Conservation (phyloP, 1,284 basidiomycete species). For the Ceratorhiza oryzae-sativae region DNA sequence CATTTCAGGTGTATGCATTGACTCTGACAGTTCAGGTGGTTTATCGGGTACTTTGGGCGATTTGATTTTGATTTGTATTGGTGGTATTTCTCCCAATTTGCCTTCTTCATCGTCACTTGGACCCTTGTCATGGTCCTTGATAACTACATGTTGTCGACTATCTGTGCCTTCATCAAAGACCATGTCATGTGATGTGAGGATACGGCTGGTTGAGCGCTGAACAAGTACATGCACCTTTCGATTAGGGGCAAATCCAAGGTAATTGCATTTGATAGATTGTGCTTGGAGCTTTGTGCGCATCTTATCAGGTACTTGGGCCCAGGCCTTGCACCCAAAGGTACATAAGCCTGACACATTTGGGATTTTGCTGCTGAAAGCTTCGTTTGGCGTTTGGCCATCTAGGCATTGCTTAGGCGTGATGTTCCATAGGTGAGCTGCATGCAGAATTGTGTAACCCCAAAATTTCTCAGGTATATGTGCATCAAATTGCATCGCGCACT, state of each 20-base stretch:
- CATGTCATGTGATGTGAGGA: conserved; percentile 24
- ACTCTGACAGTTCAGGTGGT: conserved; percentile 45
- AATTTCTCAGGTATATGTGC: background rate
- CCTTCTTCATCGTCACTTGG: no score
- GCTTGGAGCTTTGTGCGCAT: no score
- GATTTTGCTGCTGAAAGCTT: background rate
- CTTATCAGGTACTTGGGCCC: no score
- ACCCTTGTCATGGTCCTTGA: background rate
- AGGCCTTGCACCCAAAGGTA: no score
- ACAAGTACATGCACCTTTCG: conserved; percentile 5
- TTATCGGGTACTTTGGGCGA: no score
- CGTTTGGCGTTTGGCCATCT: conserved; percentile 21
- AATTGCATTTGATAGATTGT: no score
- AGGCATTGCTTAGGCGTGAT: background rate
- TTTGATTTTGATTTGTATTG: no score
- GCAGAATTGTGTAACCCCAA: conserved; percentile 23
- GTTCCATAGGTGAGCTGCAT: conserved; percentile 17
- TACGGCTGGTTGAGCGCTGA: background rate
- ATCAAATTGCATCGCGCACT: conserved; percentile 1
- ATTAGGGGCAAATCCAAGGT: conserved; percentile 13
- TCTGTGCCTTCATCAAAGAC: conserved; percentile 7
- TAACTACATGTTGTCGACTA: background rate
- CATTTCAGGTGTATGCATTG: background rate
- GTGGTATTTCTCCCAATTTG: no score
- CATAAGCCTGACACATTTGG: conserved; percentile 26